phyloP scores from a whole-genome alignment of 305 asterid species.

The Monarda citriodora region DNA sequence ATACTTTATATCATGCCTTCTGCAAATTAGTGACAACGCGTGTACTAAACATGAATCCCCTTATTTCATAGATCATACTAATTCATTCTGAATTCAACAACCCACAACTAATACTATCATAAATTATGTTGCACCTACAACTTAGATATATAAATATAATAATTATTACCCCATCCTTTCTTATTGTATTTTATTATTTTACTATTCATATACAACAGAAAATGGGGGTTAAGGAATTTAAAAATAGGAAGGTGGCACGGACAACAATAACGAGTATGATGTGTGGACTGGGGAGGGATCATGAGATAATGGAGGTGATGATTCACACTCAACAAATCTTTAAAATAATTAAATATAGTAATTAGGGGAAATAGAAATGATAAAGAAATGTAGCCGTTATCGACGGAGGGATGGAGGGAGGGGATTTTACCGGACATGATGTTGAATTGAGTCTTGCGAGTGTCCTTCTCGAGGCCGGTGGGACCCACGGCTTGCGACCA shows the following conservation, averaged over 20 bases:
- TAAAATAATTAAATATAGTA: not conserved
- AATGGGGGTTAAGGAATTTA: too few relatives aligned
- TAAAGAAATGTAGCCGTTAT: conserved; percentile 31
- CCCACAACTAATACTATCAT: not conserved
- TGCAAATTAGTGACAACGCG: too few relatives aligned
- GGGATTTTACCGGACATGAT: conserved; percentile 58
- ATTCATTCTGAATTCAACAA: not conserved
- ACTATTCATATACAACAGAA: too few relatives aligned
- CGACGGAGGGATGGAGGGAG: not conserved
- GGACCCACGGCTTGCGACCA: conserved; percentile 63
- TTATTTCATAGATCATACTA: too few relatives aligned
- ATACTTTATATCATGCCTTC: not conserved
- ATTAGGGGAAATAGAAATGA: not conserved
- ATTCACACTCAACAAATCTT: conserved; percentile 8
- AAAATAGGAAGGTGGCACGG: not conserved
- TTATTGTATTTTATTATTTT: too few relatives aligned
- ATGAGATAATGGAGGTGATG: not conserved
- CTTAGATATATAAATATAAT: too few relatives aligned
- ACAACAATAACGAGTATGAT: not conserved
- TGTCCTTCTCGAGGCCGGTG: conserved; percentile 48
- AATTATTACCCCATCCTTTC: too few relatives aligned
- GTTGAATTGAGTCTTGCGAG: conserved; percentile 49
- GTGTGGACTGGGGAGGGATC: not conserved
- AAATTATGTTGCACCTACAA: not conserved
- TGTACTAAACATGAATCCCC: not conserved